Evolutionary conservation across 2,329 filamentous ascomycete species (phyloP), one percentile per base, ranked within the genome.

Genomic region (Penicillium digitatum): DNA sequence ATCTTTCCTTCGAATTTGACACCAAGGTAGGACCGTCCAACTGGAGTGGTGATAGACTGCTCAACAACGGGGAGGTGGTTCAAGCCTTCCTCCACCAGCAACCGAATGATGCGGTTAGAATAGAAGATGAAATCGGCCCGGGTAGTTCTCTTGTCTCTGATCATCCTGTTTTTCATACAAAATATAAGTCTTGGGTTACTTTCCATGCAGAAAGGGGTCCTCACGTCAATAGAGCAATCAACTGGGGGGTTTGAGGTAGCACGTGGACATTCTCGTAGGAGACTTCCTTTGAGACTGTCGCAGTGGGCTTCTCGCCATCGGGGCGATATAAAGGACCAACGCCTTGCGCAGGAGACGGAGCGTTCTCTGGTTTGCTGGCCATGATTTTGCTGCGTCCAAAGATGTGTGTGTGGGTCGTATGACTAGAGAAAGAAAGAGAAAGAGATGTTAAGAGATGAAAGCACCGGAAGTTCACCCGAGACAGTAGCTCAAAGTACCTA

Each of bases 101-200:
- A 82, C 31, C 94, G 90, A 72, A 97, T 97, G 72, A 99, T 97
- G 57, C 94, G 86, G 77, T 99, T 99, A 40, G 92, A 96, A 79
- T 97, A 96, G 78, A 99, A 99, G 71, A 99, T 96, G 74, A 99
- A 99, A 75, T 99, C 94, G 59, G 91, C 94, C 56, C 94, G 88
- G 54, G 87, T 85, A 6, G 94, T 99, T 63, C 87, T 83, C 74
- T 89, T 89, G 74, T 96, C 91, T 66, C 94, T 88, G 71, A 99
- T 97, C 83, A 96, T 96, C 60, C 93, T 97, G 67, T 60, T 51
- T 54, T 49, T 45, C 52, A 50, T 55, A 55, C 57, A 29, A 27
- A 27, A 51, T 18, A 52, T 61, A 52, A 48, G 49, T 49, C 43
- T 47, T 31, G 40, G 31, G 27, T 43, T 47, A 48, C 18, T 42